Evolutionary conservation across 129 eudicot species (phyloP).

Genomic region (Smallanthus sonchifolius): DNA sequence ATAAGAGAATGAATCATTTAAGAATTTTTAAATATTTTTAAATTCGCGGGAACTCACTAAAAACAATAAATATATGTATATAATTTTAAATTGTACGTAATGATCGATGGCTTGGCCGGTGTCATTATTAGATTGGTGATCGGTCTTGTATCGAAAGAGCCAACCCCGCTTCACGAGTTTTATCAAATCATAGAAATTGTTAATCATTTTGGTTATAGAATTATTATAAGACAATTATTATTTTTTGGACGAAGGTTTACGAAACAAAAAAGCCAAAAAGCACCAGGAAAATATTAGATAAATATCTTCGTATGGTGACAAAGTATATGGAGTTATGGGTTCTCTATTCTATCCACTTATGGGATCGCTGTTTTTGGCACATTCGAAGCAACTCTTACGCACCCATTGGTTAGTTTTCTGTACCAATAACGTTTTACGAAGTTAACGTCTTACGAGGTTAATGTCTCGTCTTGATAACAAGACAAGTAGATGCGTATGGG

Average conservation of each 20-base stretch:
- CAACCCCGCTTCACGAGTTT: constrained; percentile 10
- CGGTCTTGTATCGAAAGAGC: constrained; percentile 7
- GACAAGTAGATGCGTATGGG: neutral
- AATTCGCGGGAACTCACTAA: too few species aligned
- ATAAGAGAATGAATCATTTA: too few species aligned
- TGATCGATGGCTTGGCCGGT: neutral
- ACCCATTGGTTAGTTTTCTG: neutral
- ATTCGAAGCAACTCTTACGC: neutral
- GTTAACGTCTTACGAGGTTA: constrained; percentile 14
- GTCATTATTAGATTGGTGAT: constrained; percentile 11
- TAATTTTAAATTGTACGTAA: neutral
- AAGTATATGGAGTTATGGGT: constrained; percentile 11
- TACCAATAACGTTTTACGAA: constrained; percentile 6
- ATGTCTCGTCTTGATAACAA: neutral
- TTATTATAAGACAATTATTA: neutral
- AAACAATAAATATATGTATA: too few species aligned
- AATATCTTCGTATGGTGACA: neutral
- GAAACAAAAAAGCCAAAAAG: neutral
- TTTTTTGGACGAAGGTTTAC: neutral
- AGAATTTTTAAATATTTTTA: too few species aligned
- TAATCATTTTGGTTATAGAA: neutral
- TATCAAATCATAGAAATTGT: neutral
- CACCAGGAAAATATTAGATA: neutral
- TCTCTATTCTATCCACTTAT: constrained; percentile 1
- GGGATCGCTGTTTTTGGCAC: constrained; percentile 1